Base-by-base conservation (phyloP, 2,329 filamentous ascomycete species). In the Calonectria ilicicola region DNA sequence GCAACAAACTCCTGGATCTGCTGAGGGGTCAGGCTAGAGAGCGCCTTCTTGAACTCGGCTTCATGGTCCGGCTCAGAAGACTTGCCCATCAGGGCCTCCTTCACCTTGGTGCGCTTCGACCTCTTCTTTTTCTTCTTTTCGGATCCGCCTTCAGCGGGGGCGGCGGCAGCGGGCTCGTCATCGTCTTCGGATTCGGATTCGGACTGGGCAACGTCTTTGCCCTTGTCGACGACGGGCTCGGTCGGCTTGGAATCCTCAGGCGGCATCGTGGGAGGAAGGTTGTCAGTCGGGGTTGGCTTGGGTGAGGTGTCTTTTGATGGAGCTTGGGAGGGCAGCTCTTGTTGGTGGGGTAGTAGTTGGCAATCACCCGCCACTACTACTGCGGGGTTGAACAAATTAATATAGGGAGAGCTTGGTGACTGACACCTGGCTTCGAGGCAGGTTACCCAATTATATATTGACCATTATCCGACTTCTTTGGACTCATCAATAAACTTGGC, bases 1-100 rank as follows among this genome's bases (percentile, higher is more conserved):
- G 89, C 88, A 79, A 94, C 89, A 72, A 97, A 88, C 76, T 95
- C 91, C 72, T 90, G 83, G 73, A 92, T 84, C 80, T 93, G 90
- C 73, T 90, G 85, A 47, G 87, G 85, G 35, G 88, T 89, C 69
- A 93, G 85, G 60, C 85, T 86, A 38, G 86, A 84, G 70, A 92
- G 84, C 63, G 89, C 87, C 77, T 89, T 88, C 77, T 88, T 87
- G 66, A 87, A 80, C 19, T 86, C 82, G 62, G 83, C 80, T 74
- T 86, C 81, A 46, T 82, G 79, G 44, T 72, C 65, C 9, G 44
- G 69, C 51, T 85, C 75, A 10, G 73, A 80, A 15, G 82, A 73
- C 58, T 85, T 81, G 63, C 82, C 82, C 35, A 80, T 81, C 74
- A 86, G 78, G n/a, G 83, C 82, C 53, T 86, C 84, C 83, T 88